Percentiles rank a stretch among this genome's conserved stretches.
These are phyloP conservation scores for Nothophoma quercina DNA, from an alignment of 2,329 filamentous ascomycete genomes.

Conservation along the genomic window DNA sequence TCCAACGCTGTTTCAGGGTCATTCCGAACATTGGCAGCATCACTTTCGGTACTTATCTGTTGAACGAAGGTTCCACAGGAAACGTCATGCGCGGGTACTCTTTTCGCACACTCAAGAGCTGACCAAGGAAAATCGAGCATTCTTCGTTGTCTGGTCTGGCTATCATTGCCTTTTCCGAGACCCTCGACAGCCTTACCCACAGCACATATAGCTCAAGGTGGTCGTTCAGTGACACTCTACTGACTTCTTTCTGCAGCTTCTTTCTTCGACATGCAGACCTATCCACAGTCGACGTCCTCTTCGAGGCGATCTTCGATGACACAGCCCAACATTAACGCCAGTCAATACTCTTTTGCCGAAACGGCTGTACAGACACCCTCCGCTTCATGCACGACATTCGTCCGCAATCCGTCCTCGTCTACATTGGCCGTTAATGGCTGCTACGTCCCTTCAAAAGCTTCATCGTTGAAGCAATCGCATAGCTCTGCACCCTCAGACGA, in stretches of 20 bases:
- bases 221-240: background rate
- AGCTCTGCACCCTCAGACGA: background rate
- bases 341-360: constrained; percentile 15
- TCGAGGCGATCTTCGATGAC: constrained; percentile 18
- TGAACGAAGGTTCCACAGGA: constrained; percentile 3
- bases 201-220: constrained; percentile 11
- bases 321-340: background rate
- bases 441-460: constrained; percentile 8
- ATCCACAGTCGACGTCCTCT: constrained; percentile 14
- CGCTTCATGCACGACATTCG: constrained; percentile 8
- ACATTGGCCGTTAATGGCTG: constrained; percentile 7
- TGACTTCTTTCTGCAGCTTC: background rate
- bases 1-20: constrained; percentile 12
- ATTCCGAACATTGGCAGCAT: constrained; percentile 12
- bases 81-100: constrained; percentile 14
- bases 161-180: constrained; percentile 1
- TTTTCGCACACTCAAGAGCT: background rate
- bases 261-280: constrained; percentile 6
- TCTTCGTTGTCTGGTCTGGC: constrained; percentile 18
- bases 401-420: constrained; percentile 2
- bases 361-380: constrained; percentile 12
- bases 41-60: constrained; percentile 4
- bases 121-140: constrained; percentile 12
- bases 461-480: background rate
- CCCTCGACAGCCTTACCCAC: background rate